Evolutionary conservation across 2,329 filamentous ascomycete genomes (phyloP), one percentile per base, ranked within the genome.

Genomic region (Penicillium sp.): DNA sequence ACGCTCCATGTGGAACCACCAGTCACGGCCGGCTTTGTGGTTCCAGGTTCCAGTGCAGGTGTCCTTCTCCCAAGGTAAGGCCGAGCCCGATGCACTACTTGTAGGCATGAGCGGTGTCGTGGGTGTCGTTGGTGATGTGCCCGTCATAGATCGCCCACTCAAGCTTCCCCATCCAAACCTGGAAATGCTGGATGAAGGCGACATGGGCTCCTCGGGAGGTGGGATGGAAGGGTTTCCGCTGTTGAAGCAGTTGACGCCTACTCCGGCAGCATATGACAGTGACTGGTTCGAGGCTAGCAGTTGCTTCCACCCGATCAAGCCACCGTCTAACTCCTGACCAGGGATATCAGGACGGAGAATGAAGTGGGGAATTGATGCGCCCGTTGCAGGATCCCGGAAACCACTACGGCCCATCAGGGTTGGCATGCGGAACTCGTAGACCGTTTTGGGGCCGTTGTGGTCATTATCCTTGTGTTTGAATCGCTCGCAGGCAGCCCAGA

Each of bases 41-140:
- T 73, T 73, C 70, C 70, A 73, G 6, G 68, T 66, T 8, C 70
- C 70, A 35, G 69, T 72, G 52, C 70, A 73, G n/a, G 63, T 65
- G 45, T 72, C 70, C 49, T 65, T 66, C 17, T 67, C 64, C 69
- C 69, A 72, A 10, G 67, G 67, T 6, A 69, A 58, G 24, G 59
- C 57, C 3, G 56, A 53, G 6, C 56, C 55, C 6, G 62, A 61
- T 21, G 56, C 45, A 33, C 59, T 61, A 52, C 59, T 66, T 52
- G 64, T 62, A 6, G 63, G 62, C 5, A 66, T 69, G 3, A 59
- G 50, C 13, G 68, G 65, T 0, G 60, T 67, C 1, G 57, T 59
- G 12, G 65, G 65, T 9, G 67, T 66, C 21, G 56, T 57, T 15
- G 66, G 62, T 24, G 58, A 60, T 13, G 62, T 58, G n/a, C 58